Base-by-base conservation (phyloP, 352 stramenopile genomes). In the Phytophthora fragariaefolia region DNA sequence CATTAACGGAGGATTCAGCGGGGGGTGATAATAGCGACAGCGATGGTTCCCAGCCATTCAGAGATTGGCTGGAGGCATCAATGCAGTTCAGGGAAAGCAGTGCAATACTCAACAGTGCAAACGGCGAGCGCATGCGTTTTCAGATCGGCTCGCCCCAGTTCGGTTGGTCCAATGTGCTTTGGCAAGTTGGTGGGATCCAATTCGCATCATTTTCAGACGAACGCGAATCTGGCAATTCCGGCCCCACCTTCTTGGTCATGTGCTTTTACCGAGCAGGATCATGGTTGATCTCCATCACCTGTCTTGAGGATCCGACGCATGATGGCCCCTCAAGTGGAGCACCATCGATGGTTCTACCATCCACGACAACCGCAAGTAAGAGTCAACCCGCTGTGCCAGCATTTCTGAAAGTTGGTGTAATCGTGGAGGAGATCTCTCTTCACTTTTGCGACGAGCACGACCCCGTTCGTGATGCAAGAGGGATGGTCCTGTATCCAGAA, bases 121-220 rank as follows among this genome's bases (percentile, higher is more conserved):
- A 30, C 7, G 58, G 59, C 9, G 71, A 80, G 9, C 66, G 53
- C 8, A 73, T 76, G 22, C 78, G 86, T 42, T 94, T 94, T 60
- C 84, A 92, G 67, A 76, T 96, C 23, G 84, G 87, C 22, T 72
- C 75, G 4, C 78, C 79, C 0, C 47, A 60, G 22, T 86, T 81
- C 9, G 85, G 85, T 2, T 96, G 88, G 88, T 94, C 88, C 8
- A 93, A 92, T 63, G 55, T 72, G 20, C 57, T 96, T 38, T 96
- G 88, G 88, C 80, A 94, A 66, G 85, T 92, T 40, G 74, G 76
- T 28, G 88, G 88, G 1, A 92, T 96, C 65, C 88, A 96, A 67
- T 96, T 96, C 58, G 86, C 85, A 13, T 84, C 80, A 5, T 88
- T 91, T 64, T 8, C 57, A 23, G 63, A 43, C 20, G 46, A 67